A percentile compares a stretch with the other conserved stretches of the same genome.
Evolutionary conservation across 768 basidiomycete species (phyloP).

Genomic region (Rhizopogon sp.): DNA sequence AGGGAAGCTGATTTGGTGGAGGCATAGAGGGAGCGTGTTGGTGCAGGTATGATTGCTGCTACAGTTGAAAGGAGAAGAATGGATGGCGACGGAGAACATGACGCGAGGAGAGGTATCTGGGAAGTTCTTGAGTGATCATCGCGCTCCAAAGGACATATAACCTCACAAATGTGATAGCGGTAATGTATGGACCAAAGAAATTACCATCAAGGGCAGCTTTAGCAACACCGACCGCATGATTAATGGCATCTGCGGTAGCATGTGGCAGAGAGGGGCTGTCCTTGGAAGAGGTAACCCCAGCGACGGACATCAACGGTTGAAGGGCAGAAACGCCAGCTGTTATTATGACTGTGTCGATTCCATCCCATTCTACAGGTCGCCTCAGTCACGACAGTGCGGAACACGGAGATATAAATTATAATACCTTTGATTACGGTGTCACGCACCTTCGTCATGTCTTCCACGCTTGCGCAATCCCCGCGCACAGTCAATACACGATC

Average conservation of each 20-base stretch:
- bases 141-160: neutral
- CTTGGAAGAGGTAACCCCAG: slow-evolving; percentile 42
- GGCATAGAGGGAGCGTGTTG: slow-evolving; percentile 79
- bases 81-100: slow-evolving; percentile 61
- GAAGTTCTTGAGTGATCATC: neutral
- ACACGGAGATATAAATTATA: slow-evolving; percentile 15
- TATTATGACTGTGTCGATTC: slow-evolving; percentile 79
- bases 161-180: slow-evolving; percentile 69
- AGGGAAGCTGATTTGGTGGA: slow-evolving; percentile 81
- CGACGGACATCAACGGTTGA: slow-evolving; percentile 67
- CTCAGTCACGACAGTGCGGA: neutral
- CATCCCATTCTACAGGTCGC: slow-evolving; percentile 58
- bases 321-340: slow-evolving; percentile 83
- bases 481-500: slow-evolving; percentile 41
- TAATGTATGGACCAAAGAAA: slow-evolving; percentile 63
- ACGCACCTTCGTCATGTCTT: slow-evolving; percentile 64
- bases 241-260: slow-evolving; percentile 51
- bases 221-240: slow-evolving; percentile 52
- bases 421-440: slow-evolving; percentile 49
- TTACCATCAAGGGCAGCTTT: slow-evolving; percentile 56
- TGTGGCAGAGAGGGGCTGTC: slow-evolving; percentile 29
- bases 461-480: slow-evolving; percentile 61
- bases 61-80: slow-evolving; percentile 76
- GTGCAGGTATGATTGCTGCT: slow-evolving; percentile 78
- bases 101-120: slow-evolving; percentile 72